Evolutionary conservation across 495 filamentous ascomycete genomes (phyloP), one percentile per base, ranked within the genome.

Genomic region (Pyrenula massariospora): DNA sequence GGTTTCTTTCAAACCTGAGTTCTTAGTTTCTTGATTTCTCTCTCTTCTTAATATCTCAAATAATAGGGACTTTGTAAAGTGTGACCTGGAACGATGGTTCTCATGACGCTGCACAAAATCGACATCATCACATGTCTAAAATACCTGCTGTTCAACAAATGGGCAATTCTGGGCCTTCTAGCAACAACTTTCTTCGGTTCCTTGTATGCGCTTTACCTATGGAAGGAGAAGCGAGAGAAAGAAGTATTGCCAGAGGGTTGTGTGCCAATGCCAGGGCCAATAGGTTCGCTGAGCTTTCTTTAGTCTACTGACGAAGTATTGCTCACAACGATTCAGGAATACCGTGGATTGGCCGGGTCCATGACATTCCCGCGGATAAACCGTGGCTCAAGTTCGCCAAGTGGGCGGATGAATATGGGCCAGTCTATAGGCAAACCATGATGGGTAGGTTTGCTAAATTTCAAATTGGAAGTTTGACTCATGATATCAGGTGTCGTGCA

Each of bases 321-420:
- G 31, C 31, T 42, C 15, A 42, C 31, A 42, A 8, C 31, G 31
- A 5, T 15, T 42, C 31, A 42, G 31, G 31, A 5, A 42, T 42
- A 42, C 31, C 31, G 15, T 42, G 31, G 31, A 42, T 42, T 42
- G 31, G 31, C 15, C 31, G 31, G 31, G 31, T 42, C 15, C 50
- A 52, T 52, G 50, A 52, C 22, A 52, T 52, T 19, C 19, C n/a
- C 5, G 5, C 22, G 8, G 22, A 52, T 5, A 52, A 52, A 24
- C n/a, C 61, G 19, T 76, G 73, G 73, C 52, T 76, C 50, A 68
- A 72, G 54, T 73, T 76, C 60, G 63, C 65, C 19, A 60, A 66
- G 49, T 76, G 73, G 73, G 56, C 66, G 2, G 56, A 72, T 22
- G 51, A 60, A 50, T 74, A 72, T 60, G 73, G 72, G 20, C 69